Conservation (phyloP, 2,329 filamentous ascomycete genomes). For the Nemania serpens region DNA sequence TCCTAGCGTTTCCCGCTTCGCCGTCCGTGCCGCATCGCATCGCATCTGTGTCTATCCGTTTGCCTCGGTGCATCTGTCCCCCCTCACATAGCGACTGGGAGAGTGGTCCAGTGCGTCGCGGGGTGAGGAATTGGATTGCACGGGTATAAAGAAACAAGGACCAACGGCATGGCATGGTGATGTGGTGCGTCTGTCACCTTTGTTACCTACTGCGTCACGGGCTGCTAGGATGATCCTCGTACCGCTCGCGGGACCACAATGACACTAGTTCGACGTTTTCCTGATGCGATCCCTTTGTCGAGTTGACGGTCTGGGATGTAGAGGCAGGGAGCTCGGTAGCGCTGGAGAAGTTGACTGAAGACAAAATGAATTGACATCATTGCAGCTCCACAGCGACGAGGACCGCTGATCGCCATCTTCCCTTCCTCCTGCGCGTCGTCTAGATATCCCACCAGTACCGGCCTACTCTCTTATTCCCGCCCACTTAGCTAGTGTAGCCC, state of each 20-base stretch:
- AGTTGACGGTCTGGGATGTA: constrained; percentile 6
- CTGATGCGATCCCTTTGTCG: not conserved
- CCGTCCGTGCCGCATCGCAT: not conserved
- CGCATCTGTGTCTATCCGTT: not conserved
- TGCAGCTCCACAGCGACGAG: constrained; percentile 33
- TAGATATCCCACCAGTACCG: not conserved
- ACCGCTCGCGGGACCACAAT: not conserved
- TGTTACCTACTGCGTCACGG: constrained; percentile 5
- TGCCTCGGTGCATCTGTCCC: constrained; percentile 5
- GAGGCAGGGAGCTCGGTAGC: constrained; percentile 7
- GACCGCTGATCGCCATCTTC: constrained; percentile 18
- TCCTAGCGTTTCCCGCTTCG: not conserved
- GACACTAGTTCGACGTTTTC: not conserved
- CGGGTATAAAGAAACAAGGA: not conserved
- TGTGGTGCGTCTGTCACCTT: constrained; percentile 4
- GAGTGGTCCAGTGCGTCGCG: constrained; percentile 1
- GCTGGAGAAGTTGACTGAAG: constrained; percentile 8
- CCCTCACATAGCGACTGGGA: not conserved
- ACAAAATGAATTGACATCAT: constrained; percentile 37
- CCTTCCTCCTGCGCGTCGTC: not conserved
- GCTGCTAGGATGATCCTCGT: not conserved
- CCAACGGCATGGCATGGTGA: not conserved
- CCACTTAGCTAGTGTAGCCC: not conserved
- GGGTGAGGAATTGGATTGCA: constrained; percentile 5
- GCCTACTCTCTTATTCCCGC: constrained; percentile 2